Conservation (phyloP, 2,329 filamentous ascomycete species). For the Aaosphaeria arxii region DNA sequence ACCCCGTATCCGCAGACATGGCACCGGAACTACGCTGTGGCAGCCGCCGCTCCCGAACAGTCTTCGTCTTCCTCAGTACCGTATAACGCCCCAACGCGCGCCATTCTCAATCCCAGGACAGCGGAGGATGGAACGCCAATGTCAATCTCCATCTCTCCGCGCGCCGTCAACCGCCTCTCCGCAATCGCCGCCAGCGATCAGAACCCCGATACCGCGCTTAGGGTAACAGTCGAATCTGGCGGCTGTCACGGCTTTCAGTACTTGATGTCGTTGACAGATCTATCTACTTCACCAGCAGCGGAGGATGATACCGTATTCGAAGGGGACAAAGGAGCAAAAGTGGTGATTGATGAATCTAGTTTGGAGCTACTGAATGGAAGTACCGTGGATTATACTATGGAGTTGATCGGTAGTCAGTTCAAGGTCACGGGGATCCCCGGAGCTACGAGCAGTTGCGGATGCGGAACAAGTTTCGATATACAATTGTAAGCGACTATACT, state of each 20-base stretch:
- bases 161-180: conserved; percentile 67
- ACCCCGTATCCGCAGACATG: neutral
- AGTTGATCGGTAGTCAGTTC: conserved; percentile 92
- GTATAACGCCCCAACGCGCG: conserved; percentile 22
- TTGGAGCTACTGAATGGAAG: conserved; percentile 87
- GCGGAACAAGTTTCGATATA: conserved; percentile 96
- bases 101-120: conserved; percentile 66
- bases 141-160: conserved; percentile 76
- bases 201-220: conserved; percentile 81
- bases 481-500: conserved; percentile 43
- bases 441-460: conserved; percentile 92
- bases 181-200: conserved; percentile 54
- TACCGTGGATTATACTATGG: conserved; percentile 94
- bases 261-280: conserved; percentile 77
- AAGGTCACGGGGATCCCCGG: conserved; percentile 92
- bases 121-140: conserved; percentile 86
- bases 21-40: neutral
- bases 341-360: conserved; percentile 85
- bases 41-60: conserved; percentile 10
- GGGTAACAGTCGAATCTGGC: conserved; percentile 86
- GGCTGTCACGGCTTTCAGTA: conserved; percentile 99
- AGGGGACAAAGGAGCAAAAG: conserved; percentile 65
- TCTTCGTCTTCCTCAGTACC: conserved; percentile 28
- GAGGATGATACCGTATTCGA: conserved; percentile 90
- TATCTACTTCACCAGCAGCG: conserved; percentile 44